These are phyloP conservation scores for Crithidia bombi DNA, from an alignment of 208 protist genomes.

Conservation along the genomic window DNA sequence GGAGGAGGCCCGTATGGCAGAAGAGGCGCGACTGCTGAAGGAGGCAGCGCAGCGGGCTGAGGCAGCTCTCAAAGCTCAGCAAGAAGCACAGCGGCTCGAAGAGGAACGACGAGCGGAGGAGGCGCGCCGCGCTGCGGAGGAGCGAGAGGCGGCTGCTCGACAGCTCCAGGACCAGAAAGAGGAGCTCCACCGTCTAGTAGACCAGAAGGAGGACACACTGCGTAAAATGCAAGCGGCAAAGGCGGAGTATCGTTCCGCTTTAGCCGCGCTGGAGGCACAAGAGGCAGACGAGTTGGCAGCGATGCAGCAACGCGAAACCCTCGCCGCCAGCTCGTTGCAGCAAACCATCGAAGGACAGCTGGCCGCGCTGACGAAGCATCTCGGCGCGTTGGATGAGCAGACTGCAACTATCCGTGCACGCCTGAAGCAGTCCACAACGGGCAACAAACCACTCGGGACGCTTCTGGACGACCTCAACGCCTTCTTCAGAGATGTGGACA, in stretches of 20 bases:
- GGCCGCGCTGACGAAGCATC: conserved; percentile 8
- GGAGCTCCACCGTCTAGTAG: not conserved
- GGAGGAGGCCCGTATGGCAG: conserved; percentile 14
- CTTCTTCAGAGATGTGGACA: conserved; percentile 13
- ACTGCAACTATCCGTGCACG: conserved; percentile 6
- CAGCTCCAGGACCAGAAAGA: conserved; percentile 9
- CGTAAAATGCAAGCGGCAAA: conserved; percentile 7
- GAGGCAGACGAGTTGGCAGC: conserved; percentile 13
- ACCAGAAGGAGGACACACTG: conserved; percentile 6
- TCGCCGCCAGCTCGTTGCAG: conserved; percentile 11
- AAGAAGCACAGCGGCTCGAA: conserved; percentile 11
- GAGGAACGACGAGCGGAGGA: conserved; percentile 2
- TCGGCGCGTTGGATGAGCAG: conserved; percentile 2
- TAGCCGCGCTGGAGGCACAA: conserved; percentile 14
- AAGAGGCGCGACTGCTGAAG: conserved; percentile 9
- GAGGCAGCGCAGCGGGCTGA: conserved; percentile 18
- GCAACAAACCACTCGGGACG: conserved; percentile 7
- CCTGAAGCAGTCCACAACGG: not conserved
- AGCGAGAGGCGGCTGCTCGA: conserved; percentile 9
- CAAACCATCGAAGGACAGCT: conserved; percentile 8
- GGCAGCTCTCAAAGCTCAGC: conserved; percentile 12
- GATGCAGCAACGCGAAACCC: conserved; percentile 9
- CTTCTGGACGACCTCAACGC: conserved; percentile 7
- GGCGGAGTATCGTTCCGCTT: conserved; percentile 13
- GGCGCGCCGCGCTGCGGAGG: conserved; percentile 3